Evolutionary conservation across 306 rosid species (phyloP), one percentile per base, ranked within the genome.

Genomic region (Prunus padus): DNA sequence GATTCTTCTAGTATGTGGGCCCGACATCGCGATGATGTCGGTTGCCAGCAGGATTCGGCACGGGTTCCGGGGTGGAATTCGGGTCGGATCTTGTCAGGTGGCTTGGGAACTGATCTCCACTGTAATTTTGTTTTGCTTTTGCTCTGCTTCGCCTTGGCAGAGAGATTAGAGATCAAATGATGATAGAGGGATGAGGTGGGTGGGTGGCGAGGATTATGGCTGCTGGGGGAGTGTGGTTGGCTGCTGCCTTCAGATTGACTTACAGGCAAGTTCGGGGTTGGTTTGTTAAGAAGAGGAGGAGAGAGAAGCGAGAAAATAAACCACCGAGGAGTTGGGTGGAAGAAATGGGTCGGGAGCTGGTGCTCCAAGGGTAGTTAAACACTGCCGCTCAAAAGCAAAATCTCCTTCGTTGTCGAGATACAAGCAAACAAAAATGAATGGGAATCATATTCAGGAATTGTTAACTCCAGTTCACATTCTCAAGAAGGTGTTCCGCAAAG

Each of bases 271-370:
- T 89, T 70, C 83, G 71, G 28, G 83, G 84, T 28, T 89, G 93
- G 93, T 89, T 86, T 83, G 77, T 83, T 33, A 86, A 84, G 83
- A 83, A 82, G 77, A 87, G 93, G 84, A 81, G 91, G 82, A 87
- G 80, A 79, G 86, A 81, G 52, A 88, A 79, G 70, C 78, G 87
- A 45, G 86, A 67, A 65, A 81, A 77, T 45, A 84, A 64, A 59
- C 25, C 69, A 25, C 68, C 26, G 80, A 61, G 23, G 42, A 83
- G 5, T 42, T 78, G 20, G 76, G 81, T 60, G 83, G 88, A 57
- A 79, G 79, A 75, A 66, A 69, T 51, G 63, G 77, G 25, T 46
- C 64, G 28, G 87, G 67, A n/a, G 65, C 64, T 76, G 76, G 69
- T 70, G 74, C 79, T 79, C 65, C 79, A 75, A 54, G 62, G 73